phyloP scores from a whole-genome alignment of 2,329 filamentous ascomycete genomes.

The Nothopassalora personata region DNA sequence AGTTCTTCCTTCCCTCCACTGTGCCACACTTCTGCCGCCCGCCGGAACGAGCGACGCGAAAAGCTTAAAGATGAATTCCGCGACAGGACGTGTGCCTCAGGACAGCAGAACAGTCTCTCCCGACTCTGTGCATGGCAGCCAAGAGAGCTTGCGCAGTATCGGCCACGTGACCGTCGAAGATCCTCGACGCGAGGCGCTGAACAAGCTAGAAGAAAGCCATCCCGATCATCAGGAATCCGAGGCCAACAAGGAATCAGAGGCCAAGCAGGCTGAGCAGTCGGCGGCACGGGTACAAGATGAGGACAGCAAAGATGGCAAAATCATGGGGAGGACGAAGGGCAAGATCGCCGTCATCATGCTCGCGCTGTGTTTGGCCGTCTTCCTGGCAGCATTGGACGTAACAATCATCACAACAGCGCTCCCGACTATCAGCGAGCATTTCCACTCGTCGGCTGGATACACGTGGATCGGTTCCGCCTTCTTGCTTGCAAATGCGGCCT shows the following conservation, averaged over 20 bases:
- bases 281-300: constrained; percentile 17
- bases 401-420: constrained; percentile 20
- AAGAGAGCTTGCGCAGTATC: not conserved
- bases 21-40: not conserved
- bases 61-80: not conserved
- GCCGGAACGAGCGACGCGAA: not conserved
- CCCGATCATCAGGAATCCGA: not conserved
- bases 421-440: constrained; percentile 33
- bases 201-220: not conserved
- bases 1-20: not conserved
- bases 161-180: not conserved
- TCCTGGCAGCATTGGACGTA: constrained; percentile 56
- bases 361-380: constrained; percentile 49
- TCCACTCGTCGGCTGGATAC: constrained; percentile 48
- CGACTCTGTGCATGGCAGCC: not conserved
- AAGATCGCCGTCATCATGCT: constrained; percentile 48
- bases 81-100: not conserved
- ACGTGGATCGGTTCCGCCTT: constrained; percentile 52
- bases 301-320: constrained; percentile 20
- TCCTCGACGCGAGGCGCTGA: not conserved
- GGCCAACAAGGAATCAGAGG: not conserved
- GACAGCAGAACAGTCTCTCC: not conserved
- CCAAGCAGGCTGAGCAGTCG: constrained; percentile 14
- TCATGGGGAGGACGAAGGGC: constrained; percentile 27
- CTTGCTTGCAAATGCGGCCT: constrained; percentile 40